Conservation (phyloP, 495 filamentous ascomycete species). For the Daldinia loculata region DNA sequence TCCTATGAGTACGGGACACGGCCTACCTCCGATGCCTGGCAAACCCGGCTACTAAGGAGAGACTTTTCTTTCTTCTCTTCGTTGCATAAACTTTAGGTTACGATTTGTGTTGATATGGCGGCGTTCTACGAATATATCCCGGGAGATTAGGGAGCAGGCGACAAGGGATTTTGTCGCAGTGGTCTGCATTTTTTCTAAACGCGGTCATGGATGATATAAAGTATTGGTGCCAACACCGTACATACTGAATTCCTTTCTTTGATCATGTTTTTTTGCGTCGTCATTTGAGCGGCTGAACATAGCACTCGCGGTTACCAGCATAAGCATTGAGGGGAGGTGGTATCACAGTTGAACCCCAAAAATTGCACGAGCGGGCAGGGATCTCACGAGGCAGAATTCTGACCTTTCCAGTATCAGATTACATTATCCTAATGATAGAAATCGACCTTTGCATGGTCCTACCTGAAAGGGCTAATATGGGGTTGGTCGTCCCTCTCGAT, state of each 20-base stretch:
- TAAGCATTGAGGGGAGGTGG: constrained; percentile 17
- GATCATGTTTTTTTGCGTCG: constrained; percentile 18
- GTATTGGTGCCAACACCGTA: constrained; percentile 40
- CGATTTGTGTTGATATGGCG: constrained; percentile 18
- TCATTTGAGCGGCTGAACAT: constrained; percentile 33
- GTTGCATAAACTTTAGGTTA: constrained; percentile 23
- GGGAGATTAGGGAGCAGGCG: constrained; percentile 10
- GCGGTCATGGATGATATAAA: constrained; percentile 39
- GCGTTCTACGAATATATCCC: constrained; percentile 39
- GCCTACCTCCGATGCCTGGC: constrained; percentile 58
- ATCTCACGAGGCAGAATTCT: constrained; percentile 12
- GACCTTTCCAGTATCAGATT: neutral
- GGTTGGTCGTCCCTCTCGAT: constrained; percentile 3
- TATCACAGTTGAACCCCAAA: constrained; percentile 21
- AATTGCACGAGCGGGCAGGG: constrained; percentile 8
- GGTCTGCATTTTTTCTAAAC: constrained; percentile 28
- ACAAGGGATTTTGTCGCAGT: constrained; percentile 7
- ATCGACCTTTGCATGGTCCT: constrained; percentile 5
- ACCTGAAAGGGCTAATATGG: neutral
- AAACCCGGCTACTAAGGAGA: constrained; percentile 53
- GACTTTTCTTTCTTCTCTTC: constrained; percentile 5
- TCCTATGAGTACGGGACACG: constrained; percentile 52
- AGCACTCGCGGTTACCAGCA: constrained; percentile 22
- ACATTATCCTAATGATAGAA: constrained; percentile 13
- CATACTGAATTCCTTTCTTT: constrained; percentile 30